Conservation (phyloP, 176 grass and related monocot genomes). For the Tillandsia fasciculata region DNA sequence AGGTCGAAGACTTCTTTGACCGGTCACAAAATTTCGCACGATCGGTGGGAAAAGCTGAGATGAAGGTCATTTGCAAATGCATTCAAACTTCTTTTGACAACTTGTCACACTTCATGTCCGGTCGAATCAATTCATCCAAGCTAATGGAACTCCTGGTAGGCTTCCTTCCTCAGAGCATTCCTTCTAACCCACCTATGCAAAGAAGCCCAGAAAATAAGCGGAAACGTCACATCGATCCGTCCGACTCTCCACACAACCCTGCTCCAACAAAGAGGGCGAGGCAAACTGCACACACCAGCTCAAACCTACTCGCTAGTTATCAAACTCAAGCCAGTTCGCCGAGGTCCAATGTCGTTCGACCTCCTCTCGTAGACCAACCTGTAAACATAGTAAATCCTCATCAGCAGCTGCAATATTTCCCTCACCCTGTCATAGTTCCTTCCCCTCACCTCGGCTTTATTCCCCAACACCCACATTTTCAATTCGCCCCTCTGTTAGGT, state of each 20-base stretch:
- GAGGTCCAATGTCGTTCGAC: background rate
- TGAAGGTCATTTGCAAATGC: slow-evolving; percentile 48
- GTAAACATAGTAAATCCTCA: background rate
- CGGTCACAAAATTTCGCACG: slow-evolving; percentile 70
- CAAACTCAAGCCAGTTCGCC: background rate
- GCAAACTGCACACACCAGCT: background rate
- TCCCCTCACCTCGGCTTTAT: slow-evolving; percentile 26
- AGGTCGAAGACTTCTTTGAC: slow-evolving; percentile 96
- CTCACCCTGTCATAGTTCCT: slow-evolving; percentile 19
- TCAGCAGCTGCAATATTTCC: slow-evolving; percentile 6
- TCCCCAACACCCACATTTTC: background rate
- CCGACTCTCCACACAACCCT: background rate
- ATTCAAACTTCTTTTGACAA: slow-evolving; percentile 31
- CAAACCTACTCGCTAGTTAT: background rate
- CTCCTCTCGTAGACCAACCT: background rate
- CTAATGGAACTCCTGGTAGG: slow-evolving; percentile 50
- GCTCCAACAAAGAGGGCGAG: slow-evolving; percentile 14
- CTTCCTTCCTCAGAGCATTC: slow-evolving; percentile 7
- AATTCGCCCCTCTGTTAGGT: slow-evolving; percentile 1
- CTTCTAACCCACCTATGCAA: slow-evolving; percentile 1
- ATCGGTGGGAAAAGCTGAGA: slow-evolving; percentile 47
- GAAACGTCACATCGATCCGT: slow-evolving; percentile 4
- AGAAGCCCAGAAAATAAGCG: background rate
- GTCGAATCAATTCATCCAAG: slow-evolving; percentile 26
- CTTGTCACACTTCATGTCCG: slow-evolving; percentile 44